Percentiles rank a stretch among this genome's conserved stretches.
These are phyloP conservation scores for Suhomyces bokatorum DNA, from an alignment of 1,139 yeast genomes.

Conservation along the genomic window DNA sequence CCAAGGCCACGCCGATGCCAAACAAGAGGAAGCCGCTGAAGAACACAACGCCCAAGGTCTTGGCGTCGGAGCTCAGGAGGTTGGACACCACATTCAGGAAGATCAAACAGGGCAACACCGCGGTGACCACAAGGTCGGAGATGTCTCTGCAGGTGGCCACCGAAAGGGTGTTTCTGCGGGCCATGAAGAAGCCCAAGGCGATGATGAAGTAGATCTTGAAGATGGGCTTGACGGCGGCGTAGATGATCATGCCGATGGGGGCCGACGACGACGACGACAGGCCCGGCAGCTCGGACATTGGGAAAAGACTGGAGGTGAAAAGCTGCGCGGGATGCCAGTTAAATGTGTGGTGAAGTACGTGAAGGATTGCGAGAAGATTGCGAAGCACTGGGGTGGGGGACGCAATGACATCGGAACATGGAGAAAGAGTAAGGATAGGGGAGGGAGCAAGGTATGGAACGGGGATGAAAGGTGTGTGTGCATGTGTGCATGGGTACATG, in stretches of 20 bases:
- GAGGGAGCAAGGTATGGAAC: no score
- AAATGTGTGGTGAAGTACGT: not conserved
- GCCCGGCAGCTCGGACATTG: conserved; percentile 1
- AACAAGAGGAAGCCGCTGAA: conserved; percentile 54
- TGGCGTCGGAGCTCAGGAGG: conserved; percentile 69
- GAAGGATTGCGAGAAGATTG: not conserved
- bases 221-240: conserved; percentile 82
- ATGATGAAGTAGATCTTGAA: conserved; percentile 80
- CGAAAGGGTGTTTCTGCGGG: conserved; percentile 64
- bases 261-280: conserved; percentile 18
- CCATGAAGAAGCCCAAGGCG: conserved; percentile 66
- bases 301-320: not conserved
- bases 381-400: not conserved
- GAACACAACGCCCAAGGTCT: conserved; percentile 71
- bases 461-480: no score
- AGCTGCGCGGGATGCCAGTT: not conserved
- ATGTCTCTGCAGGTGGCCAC: conserved; percentile 75
- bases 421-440: no score
- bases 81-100: conserved; percentile 74
- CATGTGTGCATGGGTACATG: no score
- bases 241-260: conserved; percentile 68
- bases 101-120: conserved; percentile 75
- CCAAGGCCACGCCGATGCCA: conserved; percentile 37
- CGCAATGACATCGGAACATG: no score
- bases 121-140: conserved; percentile 69